Base-by-base conservation (phyloP, 2,329 filamentous ascomycete genomes). In the Fusarium veterinarium region DNA sequence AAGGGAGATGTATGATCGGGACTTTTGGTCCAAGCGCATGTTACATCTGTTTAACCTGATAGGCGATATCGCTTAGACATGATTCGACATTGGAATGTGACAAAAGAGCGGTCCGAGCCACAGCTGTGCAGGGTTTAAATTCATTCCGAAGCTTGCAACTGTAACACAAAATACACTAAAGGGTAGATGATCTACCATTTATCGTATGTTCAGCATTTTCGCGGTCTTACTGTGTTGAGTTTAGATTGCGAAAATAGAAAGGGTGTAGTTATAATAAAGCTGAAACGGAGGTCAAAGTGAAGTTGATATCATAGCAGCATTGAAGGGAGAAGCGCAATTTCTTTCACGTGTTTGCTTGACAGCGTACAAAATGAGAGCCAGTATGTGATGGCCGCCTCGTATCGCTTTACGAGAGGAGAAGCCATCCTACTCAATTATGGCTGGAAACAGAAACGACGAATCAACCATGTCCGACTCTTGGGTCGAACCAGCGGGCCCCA, bases 401-500 rank as follows among this genome's bases (percentile, higher is more conserved):
- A 40, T 30, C 33, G n/a, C 33, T 13, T n/a, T 2, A 11, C 8
- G 9, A 17, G 17, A 28, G 1, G 1, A 17, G 25, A 53, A 30
- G 5, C 8, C n/a, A n/a, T 9, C 4, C 4, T 16, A 10, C 33
- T n/a, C 1, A n/a, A 53, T 14, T 16, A n/a, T 30, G 33, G 13
- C 35, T n/a, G 19, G 23, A 30, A 40, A n/a, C 23, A n/a, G 3
- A 13, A 28, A 28, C 33, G 8, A 28, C 12, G 17, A 20, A 59
- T 14, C 44, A 59, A 12, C 33, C 10, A 59, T 58, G 44, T 17
- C 45, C 20, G 13, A 35, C 53, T 46, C 64, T 19, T 67, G 64
- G 64, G 60, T 67, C 49, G 49, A 58, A 38, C 64, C 64, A 28
- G 64, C 60, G 16, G 52, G 33, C 7, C 25, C 33, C 5, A 1